These are phyloP conservation scores for Echinochloa phyllopogon DNA, from an alignment of 176 grass and related monocot genomes.

Conservation along the genomic window DNA sequence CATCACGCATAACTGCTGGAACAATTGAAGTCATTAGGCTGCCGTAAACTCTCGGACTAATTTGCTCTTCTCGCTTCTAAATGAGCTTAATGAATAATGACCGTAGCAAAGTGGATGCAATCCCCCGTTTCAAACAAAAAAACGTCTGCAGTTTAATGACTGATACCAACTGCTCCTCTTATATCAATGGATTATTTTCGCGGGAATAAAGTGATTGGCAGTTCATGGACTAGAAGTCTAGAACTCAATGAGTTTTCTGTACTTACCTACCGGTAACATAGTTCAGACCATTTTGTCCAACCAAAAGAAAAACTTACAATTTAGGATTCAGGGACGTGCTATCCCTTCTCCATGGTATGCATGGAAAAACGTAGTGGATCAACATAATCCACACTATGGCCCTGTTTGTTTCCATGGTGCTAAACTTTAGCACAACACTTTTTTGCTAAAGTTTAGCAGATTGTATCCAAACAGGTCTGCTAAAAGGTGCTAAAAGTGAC, in stretches of 20 bases:
- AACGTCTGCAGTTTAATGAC: not conserved
- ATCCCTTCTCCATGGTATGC: too few species aligned
- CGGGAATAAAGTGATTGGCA: not conserved
- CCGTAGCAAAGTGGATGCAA: too few species aligned
- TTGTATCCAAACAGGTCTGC: too few species aligned
- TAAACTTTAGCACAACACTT: too few species aligned
- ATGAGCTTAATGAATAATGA: not conserved
- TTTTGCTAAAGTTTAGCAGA: too few species aligned
- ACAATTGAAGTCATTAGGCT: not conserved
- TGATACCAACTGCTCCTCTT: not conserved
- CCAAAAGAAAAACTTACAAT: too few species aligned
- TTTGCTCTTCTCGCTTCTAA: not conserved
- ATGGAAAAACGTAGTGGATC: too few species aligned
- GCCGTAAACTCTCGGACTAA: slow-evolving; percentile 20
- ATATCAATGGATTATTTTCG: not conserved
- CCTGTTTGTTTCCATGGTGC: too few species aligned
- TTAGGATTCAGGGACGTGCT: too few species aligned
- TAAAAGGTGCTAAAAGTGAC: too few species aligned
- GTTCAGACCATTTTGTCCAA: not conserved
- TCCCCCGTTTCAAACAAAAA: not conserved
- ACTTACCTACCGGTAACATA: not conserved
- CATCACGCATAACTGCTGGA: not conserved
- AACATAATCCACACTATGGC: too few species aligned
- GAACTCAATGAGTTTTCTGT: not conserved
- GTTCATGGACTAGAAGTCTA: not conserved